Evolutionary conservation across 345 rosid genomes (phyloP).

Genomic region (Eucalyptus paniculata): DNA sequence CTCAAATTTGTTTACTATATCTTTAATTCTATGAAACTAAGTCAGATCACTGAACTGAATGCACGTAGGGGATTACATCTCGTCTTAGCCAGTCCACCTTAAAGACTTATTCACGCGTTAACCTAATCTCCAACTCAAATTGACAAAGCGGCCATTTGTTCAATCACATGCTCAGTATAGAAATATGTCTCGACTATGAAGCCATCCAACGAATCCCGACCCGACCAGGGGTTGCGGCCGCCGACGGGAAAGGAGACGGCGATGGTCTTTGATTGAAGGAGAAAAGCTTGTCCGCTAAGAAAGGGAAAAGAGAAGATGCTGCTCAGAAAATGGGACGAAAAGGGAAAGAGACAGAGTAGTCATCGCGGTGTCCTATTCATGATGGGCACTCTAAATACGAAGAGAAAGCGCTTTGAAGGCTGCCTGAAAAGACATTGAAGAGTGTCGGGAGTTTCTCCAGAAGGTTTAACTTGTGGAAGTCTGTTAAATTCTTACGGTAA

Average conservation of each 20-base stretch:
- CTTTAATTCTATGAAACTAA: background rate
- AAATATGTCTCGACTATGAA: background rate
- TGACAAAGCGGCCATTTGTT: background rate
- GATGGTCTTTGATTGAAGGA: background rate
- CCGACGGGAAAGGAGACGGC: background rate
- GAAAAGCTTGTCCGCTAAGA: background rate
- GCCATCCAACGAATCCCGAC: too few relatives aligned
- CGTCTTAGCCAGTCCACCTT: background rate
- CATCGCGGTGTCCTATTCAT: background rate
- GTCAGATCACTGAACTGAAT: background rate
- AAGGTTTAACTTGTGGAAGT: background rate
- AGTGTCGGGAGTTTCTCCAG: background rate
- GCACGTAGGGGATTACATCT: background rate
- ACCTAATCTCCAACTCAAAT: background rate
- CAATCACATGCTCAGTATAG: background rate
- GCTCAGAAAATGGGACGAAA: background rate
- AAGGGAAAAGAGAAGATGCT: background rate
- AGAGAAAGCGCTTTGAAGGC: background rate
- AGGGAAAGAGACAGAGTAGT: background rate
- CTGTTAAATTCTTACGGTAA: background rate
- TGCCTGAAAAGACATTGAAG: background rate
- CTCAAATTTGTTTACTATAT: background rate
- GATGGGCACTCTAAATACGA: background rate
- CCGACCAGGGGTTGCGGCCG: background rate
- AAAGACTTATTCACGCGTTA: background rate